A percentile compares a stretch with the other conserved stretches of the same genome.
Evolutionary conservation across 805 yeast genomes (phyloP).

Genomic region (Candida nonsorbophila): DNA sequence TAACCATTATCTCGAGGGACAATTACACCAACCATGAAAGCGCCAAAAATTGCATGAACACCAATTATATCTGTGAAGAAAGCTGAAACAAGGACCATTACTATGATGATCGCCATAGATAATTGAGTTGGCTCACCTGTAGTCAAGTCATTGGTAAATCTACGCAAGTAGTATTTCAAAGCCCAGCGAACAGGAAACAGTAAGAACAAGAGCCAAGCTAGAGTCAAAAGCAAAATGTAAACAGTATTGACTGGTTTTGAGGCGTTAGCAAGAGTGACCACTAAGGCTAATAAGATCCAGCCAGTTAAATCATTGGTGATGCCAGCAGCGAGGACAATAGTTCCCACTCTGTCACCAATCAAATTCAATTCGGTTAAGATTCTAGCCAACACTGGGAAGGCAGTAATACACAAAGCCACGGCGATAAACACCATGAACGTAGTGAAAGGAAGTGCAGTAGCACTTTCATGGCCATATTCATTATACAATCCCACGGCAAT

Average conservation of each 20-base stretch:
- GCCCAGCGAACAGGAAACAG: constrained; percentile 51
- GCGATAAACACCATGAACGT: constrained; percentile 78
- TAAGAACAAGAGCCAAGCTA: constrained; percentile 65
- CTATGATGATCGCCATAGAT: constrained; percentile 50
- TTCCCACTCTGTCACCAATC: constrained; percentile 67
- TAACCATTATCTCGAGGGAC: constrained; percentile 74
- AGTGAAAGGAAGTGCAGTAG: constrained; percentile 42
- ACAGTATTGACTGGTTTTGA: constrained; percentile 63
- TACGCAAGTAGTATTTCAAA: constrained; percentile 40
- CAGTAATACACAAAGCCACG: constrained; percentile 79
- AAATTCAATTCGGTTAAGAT: constrained; percentile 69
- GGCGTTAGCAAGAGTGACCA: constrained; percentile 73
- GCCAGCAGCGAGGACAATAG: constrained; percentile 74
- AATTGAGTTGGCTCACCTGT: constrained; percentile 59
- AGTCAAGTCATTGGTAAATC: constrained; percentile 48
- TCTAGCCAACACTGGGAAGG: constrained; percentile 79
- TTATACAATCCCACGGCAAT: constrained; percentile 65
- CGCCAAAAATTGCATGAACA: constrained; percentile 84
- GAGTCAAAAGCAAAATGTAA: constrained; percentile 59
- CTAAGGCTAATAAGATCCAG: constrained; percentile 73
- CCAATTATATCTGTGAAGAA: constrained; percentile 82
- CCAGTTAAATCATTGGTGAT: constrained; percentile 75
- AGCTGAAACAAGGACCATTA: constrained; percentile 59
- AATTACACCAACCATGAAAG: constrained; percentile 70
- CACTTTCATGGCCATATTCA: constrained; percentile 36